These are phyloP conservation scores for Puccinia triticina DNA, from an alignment of 1,284 basidiomycete genomes.

Conservation along the genomic window DNA sequence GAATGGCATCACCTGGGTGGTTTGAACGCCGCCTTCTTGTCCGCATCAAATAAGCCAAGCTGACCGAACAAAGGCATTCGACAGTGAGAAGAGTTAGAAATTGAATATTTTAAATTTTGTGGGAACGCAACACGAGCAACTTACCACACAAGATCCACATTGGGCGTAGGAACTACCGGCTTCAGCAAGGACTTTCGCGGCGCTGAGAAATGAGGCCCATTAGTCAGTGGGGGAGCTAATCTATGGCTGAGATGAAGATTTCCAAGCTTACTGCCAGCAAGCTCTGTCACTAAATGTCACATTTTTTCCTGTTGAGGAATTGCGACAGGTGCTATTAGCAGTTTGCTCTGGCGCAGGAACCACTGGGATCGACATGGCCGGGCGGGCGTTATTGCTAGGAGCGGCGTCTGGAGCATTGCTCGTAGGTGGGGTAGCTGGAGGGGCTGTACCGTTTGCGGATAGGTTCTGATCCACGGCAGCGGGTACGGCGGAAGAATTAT, in stretches of 20 bases:
- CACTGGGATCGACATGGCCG: background rate
- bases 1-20: background rate
- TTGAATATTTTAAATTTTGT: background rate
- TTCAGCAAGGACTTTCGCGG: background rate
- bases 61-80: background rate
- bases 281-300: background rate
- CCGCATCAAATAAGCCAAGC: constrained; percentile 25
- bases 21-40: background rate
- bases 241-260: background rate
- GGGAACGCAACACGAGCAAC: background rate
- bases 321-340: background rate
- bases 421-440: background rate
- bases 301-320: background rate
- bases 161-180: background rate
- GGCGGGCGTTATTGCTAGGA: background rate
- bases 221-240: background rate
- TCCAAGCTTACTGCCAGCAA: background rate
- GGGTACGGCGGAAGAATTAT: too few relatives aligned
- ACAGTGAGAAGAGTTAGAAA: background rate
- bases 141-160: constrained; percentile 24
- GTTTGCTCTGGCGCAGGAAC: background rate
- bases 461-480: background rate
- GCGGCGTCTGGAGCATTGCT: background rate
- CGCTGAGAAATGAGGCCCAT: background rate
- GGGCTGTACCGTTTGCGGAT: background rate